phyloP scores from a whole-genome alignment of 179 eudicot genomes.

The Beta corolliflora region DNA sequence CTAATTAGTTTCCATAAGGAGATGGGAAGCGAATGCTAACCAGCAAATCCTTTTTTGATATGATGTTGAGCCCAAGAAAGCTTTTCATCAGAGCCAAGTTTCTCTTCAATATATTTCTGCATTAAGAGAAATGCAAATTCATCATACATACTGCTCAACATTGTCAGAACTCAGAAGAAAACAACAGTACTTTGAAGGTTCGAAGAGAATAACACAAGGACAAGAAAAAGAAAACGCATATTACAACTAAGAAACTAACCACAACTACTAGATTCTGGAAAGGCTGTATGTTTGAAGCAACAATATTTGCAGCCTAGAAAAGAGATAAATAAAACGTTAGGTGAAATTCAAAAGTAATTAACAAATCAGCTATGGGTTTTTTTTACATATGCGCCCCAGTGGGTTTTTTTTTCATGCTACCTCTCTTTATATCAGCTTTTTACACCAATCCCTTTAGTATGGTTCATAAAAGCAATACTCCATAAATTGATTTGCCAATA shows the following conservation, averaged over 20 bases:
- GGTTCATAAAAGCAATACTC: too few relatives aligned
- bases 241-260: slow-evolving; percentile 60
- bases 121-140: not conserved
- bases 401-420: not conserved
- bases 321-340: slow-evolving; percentile 4
- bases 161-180: not conserved
- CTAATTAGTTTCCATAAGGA: not conserved
- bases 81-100: slow-evolving; percentile 69
- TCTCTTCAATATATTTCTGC: slow-evolving; percentile 72
- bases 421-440: not conserved
- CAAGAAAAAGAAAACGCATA: slow-evolving; percentile 11
- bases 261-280: slow-evolving; percentile 55
- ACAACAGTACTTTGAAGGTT: not conserved
- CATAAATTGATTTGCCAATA: too few relatives aligned
- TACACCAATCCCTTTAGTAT: not conserved
- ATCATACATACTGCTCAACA: slow-evolving; percentile 10
- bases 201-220: not conserved
- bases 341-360: not conserved
- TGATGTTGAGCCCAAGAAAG: slow-evolving; percentile 62
- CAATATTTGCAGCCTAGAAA: slow-evolving; percentile 73
- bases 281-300: slow-evolving; percentile 80
- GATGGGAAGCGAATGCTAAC: slow-evolving; percentile 36
- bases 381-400: not conserved
- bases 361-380: not conserved
- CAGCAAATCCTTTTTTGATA: slow-evolving; percentile 69